Conservation (phyloP, 805 yeast species). For the Wilhelminamyces savonicus region DNA sequence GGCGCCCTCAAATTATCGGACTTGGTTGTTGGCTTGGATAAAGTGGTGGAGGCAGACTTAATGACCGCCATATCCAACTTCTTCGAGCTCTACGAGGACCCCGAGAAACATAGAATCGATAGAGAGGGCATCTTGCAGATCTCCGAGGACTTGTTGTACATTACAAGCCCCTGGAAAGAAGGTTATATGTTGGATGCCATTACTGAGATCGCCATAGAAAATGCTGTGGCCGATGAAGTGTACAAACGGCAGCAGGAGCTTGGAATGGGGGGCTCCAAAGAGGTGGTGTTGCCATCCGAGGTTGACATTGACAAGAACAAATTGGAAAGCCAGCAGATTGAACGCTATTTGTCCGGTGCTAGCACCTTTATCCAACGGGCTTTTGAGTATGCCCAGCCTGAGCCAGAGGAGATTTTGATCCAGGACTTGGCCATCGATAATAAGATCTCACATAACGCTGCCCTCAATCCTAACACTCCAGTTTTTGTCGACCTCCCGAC, state of each 20-base stretch:
- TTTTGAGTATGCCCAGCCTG: constrained; percentile 82
- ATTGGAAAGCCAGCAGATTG: constrained; percentile 60
- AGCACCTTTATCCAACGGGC: constrained; percentile 82
- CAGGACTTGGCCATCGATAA: constrained; percentile 31
- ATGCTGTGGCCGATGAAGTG: constrained; percentile 60
- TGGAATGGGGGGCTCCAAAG: constrained; percentile 14
- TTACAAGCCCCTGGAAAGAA: constrained; percentile 84
- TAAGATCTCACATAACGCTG: constrained; percentile 60
- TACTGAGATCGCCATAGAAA: constrained; percentile 58
- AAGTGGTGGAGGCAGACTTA: constrained; percentile 62
- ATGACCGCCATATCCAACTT: constrained; percentile 75
- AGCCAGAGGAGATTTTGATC: constrained; percentile 35
- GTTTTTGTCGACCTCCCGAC: constrained; percentile 74
- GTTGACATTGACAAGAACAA: constrained; percentile 57
- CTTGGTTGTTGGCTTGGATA: constrained; percentile 67
- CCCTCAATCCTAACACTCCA: constrained; percentile 76
- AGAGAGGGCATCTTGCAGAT: constrained; percentile 76
- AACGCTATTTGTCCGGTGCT: constrained; percentile 79
- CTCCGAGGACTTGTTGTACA: constrained; percentile 78
- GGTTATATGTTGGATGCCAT: constrained; percentile 57
- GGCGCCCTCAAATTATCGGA: constrained; percentile 62
- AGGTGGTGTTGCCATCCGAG: constrained; percentile 48
- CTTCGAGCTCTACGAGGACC: constrained; percentile 66
- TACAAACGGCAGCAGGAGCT: constrained; percentile 34
- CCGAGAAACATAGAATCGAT: constrained; percentile 54